Evolutionary conservation across 2,329 filamentous ascomycete species (phyloP).

Genomic region (Penicillium expansum): DNA sequence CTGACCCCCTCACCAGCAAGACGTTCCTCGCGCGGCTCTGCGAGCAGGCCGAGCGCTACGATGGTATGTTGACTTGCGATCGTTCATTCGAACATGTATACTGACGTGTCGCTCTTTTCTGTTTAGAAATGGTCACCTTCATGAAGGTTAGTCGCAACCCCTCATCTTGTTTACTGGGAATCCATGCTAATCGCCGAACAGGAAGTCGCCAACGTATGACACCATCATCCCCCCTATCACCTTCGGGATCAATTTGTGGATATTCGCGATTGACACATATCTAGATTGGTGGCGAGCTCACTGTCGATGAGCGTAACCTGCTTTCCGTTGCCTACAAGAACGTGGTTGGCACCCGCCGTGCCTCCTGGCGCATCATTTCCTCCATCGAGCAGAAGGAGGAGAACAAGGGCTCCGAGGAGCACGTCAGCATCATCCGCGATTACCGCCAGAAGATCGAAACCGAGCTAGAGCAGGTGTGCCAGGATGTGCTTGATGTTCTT

Average conservation of each 20-base stretch:
- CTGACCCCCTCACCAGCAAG: conserved; percentile 67
- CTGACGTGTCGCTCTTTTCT: conserved; percentile 27
- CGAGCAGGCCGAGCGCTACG: conserved; percentile 99
- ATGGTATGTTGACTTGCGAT: conserved; percentile 60
- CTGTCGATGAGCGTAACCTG: conserved; percentile 78
- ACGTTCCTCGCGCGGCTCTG: conserved; percentile 99
- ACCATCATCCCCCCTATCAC: conserved; percentile 14
- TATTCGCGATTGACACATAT: conserved; percentile 19
- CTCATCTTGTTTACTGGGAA: conserved; percentile 25
- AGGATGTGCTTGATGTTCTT: conserved; percentile 94
- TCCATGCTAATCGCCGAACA: conserved; percentile 38
- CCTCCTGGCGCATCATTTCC: conserved; percentile 98
- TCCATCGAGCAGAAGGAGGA: conserved; percentile 99
- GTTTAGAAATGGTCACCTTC: conserved; percentile 89
- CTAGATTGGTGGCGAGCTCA: conserved; percentile 65
- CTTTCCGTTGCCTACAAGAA: conserved; percentile 99
- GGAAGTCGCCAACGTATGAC: conserved; percentile 88
- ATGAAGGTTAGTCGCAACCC: conserved; percentile 70
- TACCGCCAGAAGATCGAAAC: conserved; percentile 98
- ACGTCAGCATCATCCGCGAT: conserved; percentile 88
- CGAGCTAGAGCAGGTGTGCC: conserved; percentile 96
- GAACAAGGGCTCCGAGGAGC: conserved; percentile 95
- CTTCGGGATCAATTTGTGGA: not conserved
- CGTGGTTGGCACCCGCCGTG: conserved; percentile 95
- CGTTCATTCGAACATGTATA: not conserved